A percentile compares a stretch with the other conserved stretches of the same genome.
Evolutionary conservation across 164 flowering plant genomes (phyloP).

Genomic region (Brasenia schreberi): DNA sequence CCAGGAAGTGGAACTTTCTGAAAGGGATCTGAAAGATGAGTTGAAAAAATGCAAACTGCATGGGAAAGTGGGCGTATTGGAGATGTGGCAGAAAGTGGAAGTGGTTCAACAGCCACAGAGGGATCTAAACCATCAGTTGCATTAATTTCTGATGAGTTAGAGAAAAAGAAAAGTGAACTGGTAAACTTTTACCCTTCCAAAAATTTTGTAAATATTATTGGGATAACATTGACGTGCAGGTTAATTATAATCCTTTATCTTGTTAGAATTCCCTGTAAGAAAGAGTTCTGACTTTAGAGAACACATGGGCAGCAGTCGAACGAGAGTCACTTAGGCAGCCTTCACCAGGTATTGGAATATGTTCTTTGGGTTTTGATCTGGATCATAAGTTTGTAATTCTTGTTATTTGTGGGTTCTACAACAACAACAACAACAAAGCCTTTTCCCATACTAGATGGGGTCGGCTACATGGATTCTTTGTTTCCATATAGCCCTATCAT

Average conservation of each 20-base stretch:
- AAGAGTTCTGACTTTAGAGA: constrained; percentile 46
- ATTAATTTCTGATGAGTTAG: constrained; percentile 36
- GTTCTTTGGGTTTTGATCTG: neutral
- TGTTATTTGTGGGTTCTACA: neutral
- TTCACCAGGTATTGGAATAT: constrained; percentile 50
- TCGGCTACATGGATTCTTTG: no score
- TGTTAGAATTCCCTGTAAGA: constrained; percentile 56
- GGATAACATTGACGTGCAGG: no score
- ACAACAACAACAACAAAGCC: no score
- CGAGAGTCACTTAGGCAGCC: constrained; percentile 64
- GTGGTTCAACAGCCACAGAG: constrained; percentile 11
- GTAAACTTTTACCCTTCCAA: constrained; percentile 13
- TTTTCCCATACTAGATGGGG: no score
- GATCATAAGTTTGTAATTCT: neutral
- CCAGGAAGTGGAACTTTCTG: constrained; percentile 59
- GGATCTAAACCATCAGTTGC: constrained; percentile 25
- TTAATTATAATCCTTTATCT: constrained; percentile 3
- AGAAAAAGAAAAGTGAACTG: constrained; percentile 63
- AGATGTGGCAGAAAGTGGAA: constrained; percentile 12
- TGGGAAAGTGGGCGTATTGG: constrained; percentile 12
- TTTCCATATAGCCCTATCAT: no score
- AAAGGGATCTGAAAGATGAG: constrained; percentile 34
- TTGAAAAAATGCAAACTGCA: constrained; percentile 26
- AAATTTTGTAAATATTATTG: no score
- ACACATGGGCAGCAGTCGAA: constrained; percentile 59